phyloP scores from a whole-genome alignment of 768 basidiomycete species.

The Multifurca ochricompacta region DNA sequence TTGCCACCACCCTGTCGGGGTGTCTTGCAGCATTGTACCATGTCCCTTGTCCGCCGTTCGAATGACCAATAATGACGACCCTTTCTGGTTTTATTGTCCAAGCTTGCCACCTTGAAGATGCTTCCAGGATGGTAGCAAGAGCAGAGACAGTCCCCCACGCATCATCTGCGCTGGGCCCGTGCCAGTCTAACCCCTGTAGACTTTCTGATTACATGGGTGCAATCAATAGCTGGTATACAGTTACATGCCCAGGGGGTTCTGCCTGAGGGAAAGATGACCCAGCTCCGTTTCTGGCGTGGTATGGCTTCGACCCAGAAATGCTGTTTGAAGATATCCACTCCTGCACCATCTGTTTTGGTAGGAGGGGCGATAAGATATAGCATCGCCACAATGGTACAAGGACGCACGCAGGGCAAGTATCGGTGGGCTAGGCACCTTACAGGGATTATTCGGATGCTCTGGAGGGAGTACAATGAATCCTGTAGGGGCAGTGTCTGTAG shows the following conservation, averaged over 20 bases:
- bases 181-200: conserved; percentile 83
- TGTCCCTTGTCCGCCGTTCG: conserved; percentile 87
- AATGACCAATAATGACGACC: conserved; percentile 78
- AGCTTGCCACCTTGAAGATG: conserved; percentile 31
- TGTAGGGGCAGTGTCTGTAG: conserved; percentile 45
- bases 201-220: not conserved
- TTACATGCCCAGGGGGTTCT: conserved; percentile 68
- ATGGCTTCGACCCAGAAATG: conserved; percentile 60
- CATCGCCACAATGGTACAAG: conserved; percentile 22
- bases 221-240: not conserved
- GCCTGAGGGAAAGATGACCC: conserved; percentile 80
- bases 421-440: conserved; percentile 34
- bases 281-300: conserved; percentile 49
- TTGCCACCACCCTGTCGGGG: conserved; percentile 66
- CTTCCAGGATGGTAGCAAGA: conserved; percentile 39
- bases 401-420: conserved; percentile 50
- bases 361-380: not conserved
- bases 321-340: conserved; percentile 55
- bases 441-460: conserved; percentile 23
- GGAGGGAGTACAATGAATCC: conserved; percentile 56
- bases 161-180: conserved; percentile 70
- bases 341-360: conserved; percentile 67
- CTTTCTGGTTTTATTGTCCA: conserved; percentile 35
- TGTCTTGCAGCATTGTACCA: conserved; percentile 74
- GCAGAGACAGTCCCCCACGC: conserved; percentile 58